These are phyloP conservation scores for Erythrophleum ivorense DNA, from an alignment of 331 rosid genomes.

Conservation along the genomic window DNA sequence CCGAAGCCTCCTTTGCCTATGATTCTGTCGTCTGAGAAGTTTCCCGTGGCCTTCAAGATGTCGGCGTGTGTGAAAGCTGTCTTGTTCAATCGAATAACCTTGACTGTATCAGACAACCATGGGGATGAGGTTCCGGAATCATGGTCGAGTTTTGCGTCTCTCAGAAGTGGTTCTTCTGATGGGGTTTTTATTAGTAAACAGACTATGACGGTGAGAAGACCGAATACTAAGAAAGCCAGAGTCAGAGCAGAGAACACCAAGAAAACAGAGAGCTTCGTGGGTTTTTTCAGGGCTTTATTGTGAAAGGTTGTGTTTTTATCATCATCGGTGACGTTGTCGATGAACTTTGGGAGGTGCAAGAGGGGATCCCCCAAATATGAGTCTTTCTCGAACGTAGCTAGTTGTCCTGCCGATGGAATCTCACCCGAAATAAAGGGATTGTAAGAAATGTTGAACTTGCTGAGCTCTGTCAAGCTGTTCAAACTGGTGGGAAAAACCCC, in stretches of 20 bases:
- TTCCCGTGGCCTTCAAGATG: conserved; percentile 73
- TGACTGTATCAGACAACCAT: conserved; percentile 64
- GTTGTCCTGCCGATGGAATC: conserved; percentile 64
- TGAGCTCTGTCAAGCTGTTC: conserved; percentile 58
- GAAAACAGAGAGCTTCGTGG: conserved; percentile 44
- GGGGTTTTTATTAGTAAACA: conserved; percentile 56
- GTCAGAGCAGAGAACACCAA: conserved; percentile 45
- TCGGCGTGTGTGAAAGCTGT: conserved; percentile 78
- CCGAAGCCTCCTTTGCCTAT: conserved; percentile 94
- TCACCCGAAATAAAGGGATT: conserved; percentile 74
- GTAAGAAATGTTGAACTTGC: conserved; percentile 84
- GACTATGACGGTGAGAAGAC: conserved; percentile 50
- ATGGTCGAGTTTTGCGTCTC: conserved; percentile 39
- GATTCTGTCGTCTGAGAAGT: conserved; percentile 72
- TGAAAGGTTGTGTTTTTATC: background rate
- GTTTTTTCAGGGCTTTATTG: conserved; percentile 5
- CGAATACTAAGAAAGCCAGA: conserved; percentile 56
- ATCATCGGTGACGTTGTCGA: conserved; percentile 33
- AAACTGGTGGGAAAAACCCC: conserved; percentile 79
- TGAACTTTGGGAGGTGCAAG: conserved; percentile 58
- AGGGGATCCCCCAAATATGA: conserved; percentile 76
- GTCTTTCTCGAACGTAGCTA: conserved; percentile 63
- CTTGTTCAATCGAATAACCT: conserved; percentile 76
- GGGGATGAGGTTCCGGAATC: conserved; percentile 61
- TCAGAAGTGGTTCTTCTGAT: conserved; percentile 37